These are phyloP conservation scores for Neobulgaria alba DNA, from an alignment of 2,329 filamentous ascomycete genomes.

Conservation along the genomic window DNA sequence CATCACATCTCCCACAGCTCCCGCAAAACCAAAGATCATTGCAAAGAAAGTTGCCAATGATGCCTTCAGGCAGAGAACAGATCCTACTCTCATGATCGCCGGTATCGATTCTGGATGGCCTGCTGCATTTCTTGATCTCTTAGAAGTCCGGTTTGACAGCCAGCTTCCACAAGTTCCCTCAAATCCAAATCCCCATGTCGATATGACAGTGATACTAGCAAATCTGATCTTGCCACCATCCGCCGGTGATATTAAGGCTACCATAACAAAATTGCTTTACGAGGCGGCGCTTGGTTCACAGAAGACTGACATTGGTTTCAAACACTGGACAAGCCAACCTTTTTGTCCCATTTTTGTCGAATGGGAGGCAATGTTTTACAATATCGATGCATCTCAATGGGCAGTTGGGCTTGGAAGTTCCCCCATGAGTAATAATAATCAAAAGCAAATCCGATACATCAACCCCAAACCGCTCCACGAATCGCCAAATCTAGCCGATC, in stretches of 20 bases:
- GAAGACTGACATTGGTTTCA: background rate
- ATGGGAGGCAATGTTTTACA: constrained; percentile 7
- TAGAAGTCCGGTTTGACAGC: no score
- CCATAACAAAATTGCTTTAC: background rate
- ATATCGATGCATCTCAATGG: constrained; percentile 3
- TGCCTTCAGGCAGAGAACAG: constrained; percentile 5
- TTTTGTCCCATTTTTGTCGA: constrained; percentile 9
- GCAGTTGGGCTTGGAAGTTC: constrained; percentile 1
- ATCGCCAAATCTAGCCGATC: background rate
- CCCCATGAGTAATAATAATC: constrained; percentile 3
- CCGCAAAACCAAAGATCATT: no score
- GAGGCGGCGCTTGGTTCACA: background rate
- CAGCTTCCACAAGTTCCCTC: background rate
- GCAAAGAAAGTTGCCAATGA: constrained; percentile 1
- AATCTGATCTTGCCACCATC: constrained; percentile 1
- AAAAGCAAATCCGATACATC: constrained; percentile 4
- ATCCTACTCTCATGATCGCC: constrained; percentile 7
- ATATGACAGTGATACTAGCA: background rate
- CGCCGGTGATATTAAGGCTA: background rate
- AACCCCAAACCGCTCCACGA: background rate
- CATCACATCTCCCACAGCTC: no score
- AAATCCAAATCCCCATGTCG: no score
- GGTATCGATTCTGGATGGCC: constrained; percentile 8
- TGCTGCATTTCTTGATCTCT: constrained; percentile 4
- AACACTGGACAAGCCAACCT: constrained; percentile 6